phyloP scores from a whole-genome alignment of 371 early-diverging fungal genomes.

The Lichtheimia hyalospora region DNA sequence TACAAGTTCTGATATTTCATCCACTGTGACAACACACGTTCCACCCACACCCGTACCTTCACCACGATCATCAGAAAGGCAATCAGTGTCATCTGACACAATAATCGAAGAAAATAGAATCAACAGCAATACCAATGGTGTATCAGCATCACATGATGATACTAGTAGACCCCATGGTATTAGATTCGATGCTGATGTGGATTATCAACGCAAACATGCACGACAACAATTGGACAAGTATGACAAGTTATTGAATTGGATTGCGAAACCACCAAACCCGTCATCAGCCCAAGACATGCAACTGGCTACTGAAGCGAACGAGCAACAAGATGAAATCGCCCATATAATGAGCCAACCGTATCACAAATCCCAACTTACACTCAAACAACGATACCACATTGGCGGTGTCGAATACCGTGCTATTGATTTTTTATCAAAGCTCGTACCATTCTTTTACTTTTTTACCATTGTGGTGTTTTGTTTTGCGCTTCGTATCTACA shows the following conservation, averaged over 20 bases:
- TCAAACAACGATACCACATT: slow-evolving; percentile 31
- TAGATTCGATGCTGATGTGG: slow-evolving; percentile 2
- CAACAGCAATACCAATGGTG: no score
- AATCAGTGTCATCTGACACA: no score
- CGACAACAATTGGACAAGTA: slow-evolving; percentile 14
- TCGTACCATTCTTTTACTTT: slow-evolving; percentile 34
- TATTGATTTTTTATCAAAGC: slow-evolving; percentile 27
- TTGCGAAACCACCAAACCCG: slow-evolving; percentile 7
- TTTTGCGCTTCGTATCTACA: slow-evolving; percentile 35
- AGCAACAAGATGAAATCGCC: slow-evolving; percentile 42
- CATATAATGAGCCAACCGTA: slow-evolving; percentile 21
- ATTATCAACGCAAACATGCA: slow-evolving; percentile 6
- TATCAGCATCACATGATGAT: no score
- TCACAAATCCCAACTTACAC: slow-evolving; percentile 27
- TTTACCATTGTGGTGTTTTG: slow-evolving; percentile 22
- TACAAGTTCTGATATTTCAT: no score
- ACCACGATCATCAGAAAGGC: no score
- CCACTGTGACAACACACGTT: no score
- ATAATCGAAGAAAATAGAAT: no score
- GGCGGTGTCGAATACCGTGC: slow-evolving; percentile 45
- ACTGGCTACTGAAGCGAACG: slow-evolving; percentile 29
- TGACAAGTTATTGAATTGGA: neutral
- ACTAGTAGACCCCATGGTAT: no score
- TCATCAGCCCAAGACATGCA: slow-evolving; percentile 5
- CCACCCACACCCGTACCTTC: no score